Evolutionary conservation across 441 rosid species (phyloP).

Genomic region (Pelargonium myrrhifolium): DNA sequence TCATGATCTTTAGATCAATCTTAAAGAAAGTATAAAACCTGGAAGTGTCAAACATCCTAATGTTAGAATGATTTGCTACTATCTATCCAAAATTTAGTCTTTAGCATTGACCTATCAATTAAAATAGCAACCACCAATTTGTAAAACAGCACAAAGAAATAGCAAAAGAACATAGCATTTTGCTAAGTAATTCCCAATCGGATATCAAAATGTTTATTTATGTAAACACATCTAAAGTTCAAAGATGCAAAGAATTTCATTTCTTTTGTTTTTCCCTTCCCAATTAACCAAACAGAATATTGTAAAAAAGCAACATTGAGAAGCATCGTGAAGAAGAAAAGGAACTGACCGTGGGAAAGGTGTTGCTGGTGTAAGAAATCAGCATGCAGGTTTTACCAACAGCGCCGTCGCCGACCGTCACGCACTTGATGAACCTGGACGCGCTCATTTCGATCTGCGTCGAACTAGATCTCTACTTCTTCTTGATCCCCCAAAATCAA

Average conservation of each 20-base stretch:
- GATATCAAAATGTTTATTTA: no score
- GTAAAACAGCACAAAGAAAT: not conserved
- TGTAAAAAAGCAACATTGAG: not conserved
- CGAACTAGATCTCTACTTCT: not conserved
- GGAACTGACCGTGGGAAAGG: not conserved
- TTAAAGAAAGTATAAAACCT: no score
- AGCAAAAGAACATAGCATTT: not conserved
- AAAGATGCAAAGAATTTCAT: not conserved
- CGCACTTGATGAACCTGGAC: not conserved
- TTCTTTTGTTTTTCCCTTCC: not conserved
- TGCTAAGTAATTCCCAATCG: not conserved
- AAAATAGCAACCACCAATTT: not conserved
- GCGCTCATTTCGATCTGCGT: not conserved
- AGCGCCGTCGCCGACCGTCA: conserved; percentile 2
- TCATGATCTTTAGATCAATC: no score
- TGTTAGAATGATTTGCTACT: no score
- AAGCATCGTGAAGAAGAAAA: not conserved
- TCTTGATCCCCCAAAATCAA: not conserved
- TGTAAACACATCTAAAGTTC: no score
- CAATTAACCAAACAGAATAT: not conserved
- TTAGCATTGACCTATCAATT: not conserved
- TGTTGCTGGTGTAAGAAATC: not conserved
- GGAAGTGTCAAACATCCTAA: no score
- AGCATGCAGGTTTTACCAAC: not conserved
- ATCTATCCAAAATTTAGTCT: not conserved